Evolutionary conservation across 345 rosid genomes (phyloP).

Genomic region (Raphanus sativus): DNA sequence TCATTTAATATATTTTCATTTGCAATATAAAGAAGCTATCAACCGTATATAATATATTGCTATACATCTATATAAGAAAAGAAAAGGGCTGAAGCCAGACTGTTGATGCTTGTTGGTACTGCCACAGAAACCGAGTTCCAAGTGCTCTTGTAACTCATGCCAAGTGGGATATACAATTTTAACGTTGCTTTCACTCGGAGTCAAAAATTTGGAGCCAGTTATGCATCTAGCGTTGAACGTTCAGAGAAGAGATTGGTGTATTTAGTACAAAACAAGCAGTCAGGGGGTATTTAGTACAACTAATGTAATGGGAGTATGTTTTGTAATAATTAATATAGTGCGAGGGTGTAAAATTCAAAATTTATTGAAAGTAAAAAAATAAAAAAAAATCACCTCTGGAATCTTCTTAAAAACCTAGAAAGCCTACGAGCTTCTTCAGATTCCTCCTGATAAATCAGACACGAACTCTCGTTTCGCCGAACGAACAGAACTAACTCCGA

Average conservation of each 20-base stretch:
- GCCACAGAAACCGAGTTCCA: neutral
- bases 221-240: neutral
- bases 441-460: constrained; percentile 25
- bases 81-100: neutral
- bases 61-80: neutral
- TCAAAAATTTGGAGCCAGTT: neutral
- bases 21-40: neutral
- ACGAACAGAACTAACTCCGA: constrained; percentile 2
- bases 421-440: constrained; percentile 10
- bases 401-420: constrained; percentile 37
- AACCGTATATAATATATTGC: neutral
- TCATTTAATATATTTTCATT: too few species aligned
- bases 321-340: neutral
- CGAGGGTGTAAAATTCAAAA: constrained; percentile 29
- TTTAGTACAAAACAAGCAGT: neutral
- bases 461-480: constrained; percentile 21
- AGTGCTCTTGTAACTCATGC: neutral
- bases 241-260: neutral
- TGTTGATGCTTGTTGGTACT: neutral
- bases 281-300: neutral
- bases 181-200: neutral
- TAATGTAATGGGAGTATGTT: neutral
- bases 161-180: neutral
- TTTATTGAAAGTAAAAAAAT: neutral
- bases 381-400: constrained; percentile 20